phyloP scores from a whole-genome alignment of 148 eudicot species.

The Silene uniflora region DNA sequence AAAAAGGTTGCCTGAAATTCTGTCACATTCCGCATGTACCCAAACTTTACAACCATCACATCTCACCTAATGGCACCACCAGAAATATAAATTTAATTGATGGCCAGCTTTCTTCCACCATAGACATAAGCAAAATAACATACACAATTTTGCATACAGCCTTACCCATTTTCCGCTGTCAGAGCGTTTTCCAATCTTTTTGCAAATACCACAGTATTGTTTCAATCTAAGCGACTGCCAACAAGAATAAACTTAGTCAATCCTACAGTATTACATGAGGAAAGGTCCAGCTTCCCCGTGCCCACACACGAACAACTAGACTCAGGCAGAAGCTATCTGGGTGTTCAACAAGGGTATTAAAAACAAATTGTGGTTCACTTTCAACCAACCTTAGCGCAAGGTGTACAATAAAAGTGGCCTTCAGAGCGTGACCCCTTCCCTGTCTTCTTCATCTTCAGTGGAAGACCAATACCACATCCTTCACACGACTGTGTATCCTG shows the following conservation, averaged over 20 bases:
- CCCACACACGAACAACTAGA: not conserved
- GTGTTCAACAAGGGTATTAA: not conserved
- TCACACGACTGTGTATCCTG: conserved; percentile 53
- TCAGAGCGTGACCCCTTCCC: conserved; percentile 42
- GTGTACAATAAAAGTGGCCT: conserved; percentile 51
- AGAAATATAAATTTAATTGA: conserved; percentile 12
- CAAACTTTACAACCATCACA: conserved; percentile 79
- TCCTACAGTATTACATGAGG: conserved; percentile 18
- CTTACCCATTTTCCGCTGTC: conserved; percentile 75
- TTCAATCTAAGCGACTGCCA: conserved; percentile 54
- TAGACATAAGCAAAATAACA: not conserved
- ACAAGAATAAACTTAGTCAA: conserved; percentile 8
- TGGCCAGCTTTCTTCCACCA: not conserved
- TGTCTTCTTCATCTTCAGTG: conserved; percentile 42
- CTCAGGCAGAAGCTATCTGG: not conserved
- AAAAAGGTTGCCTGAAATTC: conserved; percentile 58
- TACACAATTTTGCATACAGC: conserved; percentile 10
- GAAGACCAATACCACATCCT: conserved; percentile 63
- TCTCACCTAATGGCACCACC: conserved; percentile 40
- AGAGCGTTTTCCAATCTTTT: conserved; percentile 59
- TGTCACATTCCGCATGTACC: conserved; percentile 81
- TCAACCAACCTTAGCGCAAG: conserved; percentile 62
- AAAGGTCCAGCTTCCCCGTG: not conserved
- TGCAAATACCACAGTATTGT: conserved; percentile 74
- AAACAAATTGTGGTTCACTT: not conserved